A percentile compares a stretch with the other conserved stretches of the same genome.
phyloP scores from a whole-genome alignment of 306 rosid species.

The Glycine latifolia region DNA sequence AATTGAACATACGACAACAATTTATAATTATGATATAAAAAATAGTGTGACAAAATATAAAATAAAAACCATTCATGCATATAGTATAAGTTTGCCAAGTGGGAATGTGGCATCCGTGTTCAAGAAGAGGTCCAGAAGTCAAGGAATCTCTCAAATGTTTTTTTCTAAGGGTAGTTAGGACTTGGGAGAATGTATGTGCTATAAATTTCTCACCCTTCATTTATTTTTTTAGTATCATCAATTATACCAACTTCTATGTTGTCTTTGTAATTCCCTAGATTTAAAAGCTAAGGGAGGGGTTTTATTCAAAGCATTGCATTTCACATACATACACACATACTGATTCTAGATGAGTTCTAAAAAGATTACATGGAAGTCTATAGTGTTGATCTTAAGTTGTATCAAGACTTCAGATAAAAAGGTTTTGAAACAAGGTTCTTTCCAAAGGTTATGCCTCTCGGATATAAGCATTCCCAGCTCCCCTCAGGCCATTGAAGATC shows the following conservation, averaged over 20 bases:
- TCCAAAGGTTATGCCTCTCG: slow-evolving; percentile 67
- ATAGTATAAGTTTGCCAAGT: slow-evolving; percentile 13
- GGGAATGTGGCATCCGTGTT: slow-evolving; percentile 29
- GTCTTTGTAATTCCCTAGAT: slow-evolving; percentile 35
- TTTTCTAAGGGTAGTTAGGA: slow-evolving; percentile 48
- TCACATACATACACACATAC: slow-evolving; percentile 9
- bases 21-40: background rate
- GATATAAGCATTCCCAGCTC: slow-evolving; percentile 72
- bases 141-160: slow-evolving; percentile 48
- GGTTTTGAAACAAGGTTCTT: slow-evolving; percentile 53
- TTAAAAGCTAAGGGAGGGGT: slow-evolving; percentile 18
- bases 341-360: slow-evolving; percentile 49
- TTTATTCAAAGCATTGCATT: slow-evolving; percentile 44
- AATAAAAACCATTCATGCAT: slow-evolving; percentile 52
- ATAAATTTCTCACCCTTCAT: slow-evolving; percentile 45
- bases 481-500: slow-evolving; percentile 57
- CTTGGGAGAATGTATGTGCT: slow-evolving; percentile 52
- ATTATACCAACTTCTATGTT: slow-evolving; percentile 33
- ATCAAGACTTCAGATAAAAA: slow-evolving; percentile 50
- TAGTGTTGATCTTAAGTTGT: slow-evolving; percentile 68
- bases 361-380: slow-evolving; percentile 79
- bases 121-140: slow-evolving; percentile 55
- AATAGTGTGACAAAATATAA: slow-evolving; percentile 21
- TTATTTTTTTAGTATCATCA: slow-evolving; percentile 40
- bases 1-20: slow-evolving; percentile 40